These are phyloP conservation scores for Seiridium cupressi DNA, from an alignment of 2,329 filamentous ascomycete genomes.

Conservation along the genomic window DNA sequence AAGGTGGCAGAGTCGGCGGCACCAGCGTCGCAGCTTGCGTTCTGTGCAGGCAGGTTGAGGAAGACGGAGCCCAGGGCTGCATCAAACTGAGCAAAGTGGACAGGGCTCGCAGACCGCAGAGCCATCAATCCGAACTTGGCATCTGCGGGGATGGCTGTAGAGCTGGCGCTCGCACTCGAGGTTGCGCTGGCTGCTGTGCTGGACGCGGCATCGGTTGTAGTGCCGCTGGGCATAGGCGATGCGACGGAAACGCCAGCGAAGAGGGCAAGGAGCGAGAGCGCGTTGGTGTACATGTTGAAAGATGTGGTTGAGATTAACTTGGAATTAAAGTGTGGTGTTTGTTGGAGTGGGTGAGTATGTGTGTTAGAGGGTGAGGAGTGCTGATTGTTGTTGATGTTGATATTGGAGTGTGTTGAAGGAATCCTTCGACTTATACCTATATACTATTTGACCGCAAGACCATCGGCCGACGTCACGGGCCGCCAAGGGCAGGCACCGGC, in stretches of 20 bases:
- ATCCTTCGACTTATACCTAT: neutral
- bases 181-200: neutral
- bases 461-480: neutral
- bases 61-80: conserved; percentile 44
- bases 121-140: conserved; percentile 46
- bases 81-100: conserved; percentile 45
- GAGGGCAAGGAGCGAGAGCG: neutral
- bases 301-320: neutral
- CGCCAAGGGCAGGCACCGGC: neutral
- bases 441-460: neutral
- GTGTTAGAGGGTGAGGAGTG: neutral
- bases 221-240: neutral
- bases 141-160: conserved; percentile 21
- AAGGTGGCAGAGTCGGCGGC: conserved; percentile 47
- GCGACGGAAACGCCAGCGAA: neutral
- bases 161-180: neutral
- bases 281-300: conserved; percentile 3
- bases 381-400: neutral
- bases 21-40: conserved; percentile 45
- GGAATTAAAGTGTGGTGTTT: neutral
- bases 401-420: neutral
- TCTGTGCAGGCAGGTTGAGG: conserved; percentile 40
- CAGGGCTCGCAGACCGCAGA: conserved; percentile 44
- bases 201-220: neutral
- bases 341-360: neutral